Conservation (phyloP, 257 asterid genomes). For the Solanum infundibuliforme region DNA sequence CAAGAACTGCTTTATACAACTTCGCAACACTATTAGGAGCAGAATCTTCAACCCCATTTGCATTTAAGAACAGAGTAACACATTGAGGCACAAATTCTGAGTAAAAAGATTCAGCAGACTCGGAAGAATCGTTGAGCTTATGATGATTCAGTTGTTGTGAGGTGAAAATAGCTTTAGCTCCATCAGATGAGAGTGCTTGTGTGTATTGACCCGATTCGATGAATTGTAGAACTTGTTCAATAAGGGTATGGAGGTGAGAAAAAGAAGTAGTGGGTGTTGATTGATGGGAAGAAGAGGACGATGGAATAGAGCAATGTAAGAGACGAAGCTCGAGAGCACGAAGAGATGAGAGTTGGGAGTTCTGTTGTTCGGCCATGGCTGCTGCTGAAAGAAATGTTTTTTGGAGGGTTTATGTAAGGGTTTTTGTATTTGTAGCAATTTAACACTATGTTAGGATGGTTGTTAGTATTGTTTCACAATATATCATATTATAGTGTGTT, state of each 20-base stretch:
- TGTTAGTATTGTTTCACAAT: accelerated
- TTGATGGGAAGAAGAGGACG: constrained; percentile 6
- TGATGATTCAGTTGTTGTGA: background rate
- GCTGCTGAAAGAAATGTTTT: background rate
- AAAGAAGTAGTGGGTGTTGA: constrained; percentile 11
- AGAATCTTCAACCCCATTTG: constrained; percentile 4
- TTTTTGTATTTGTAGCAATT: background rate
- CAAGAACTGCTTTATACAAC: constrained; percentile 42
- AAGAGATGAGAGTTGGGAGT: constrained; percentile 7
- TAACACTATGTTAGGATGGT: background rate
- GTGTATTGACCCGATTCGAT: constrained; percentile 65
- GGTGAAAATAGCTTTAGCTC: constrained; percentile 36
- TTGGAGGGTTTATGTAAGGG: background rate
- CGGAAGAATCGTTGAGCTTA: constrained; percentile 15
- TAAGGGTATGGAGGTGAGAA: constrained; percentile 26
- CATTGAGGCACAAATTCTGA: constrained; percentile 41
- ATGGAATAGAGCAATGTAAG: constrained; percentile 64
- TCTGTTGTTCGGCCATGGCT: constrained; percentile 4
- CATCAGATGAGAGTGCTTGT: constrained; percentile 47
- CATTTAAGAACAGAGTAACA: constrained; percentile 33
- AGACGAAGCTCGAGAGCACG: constrained; percentile 86
- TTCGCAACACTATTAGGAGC: constrained; percentile 3
- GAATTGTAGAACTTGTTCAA: constrained; percentile 31
- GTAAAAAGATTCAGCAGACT: constrained; percentile 55
- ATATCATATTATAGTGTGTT: no score